Evolutionary conservation across 2,329 filamentous ascomycete species (phyloP), one percentile per base, ranked within the genome.

Genomic region (Penicillium brevicompactum): DNA sequence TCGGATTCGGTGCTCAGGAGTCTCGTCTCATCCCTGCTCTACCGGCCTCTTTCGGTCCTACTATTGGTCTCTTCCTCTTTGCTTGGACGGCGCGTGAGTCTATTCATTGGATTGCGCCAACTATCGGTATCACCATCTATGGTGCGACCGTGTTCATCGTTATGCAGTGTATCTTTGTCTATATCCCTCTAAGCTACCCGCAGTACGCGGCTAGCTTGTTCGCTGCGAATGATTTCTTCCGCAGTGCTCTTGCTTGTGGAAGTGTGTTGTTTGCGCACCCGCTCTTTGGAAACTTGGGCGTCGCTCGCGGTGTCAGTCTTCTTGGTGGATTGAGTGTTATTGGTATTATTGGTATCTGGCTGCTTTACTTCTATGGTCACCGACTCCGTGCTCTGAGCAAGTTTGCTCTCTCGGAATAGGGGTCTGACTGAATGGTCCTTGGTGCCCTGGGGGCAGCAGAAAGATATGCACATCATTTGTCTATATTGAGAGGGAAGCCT

Each of bases 61-160:
- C 83, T 1, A 76, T 84, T 22, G 84, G 84, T n/a, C 75, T 87
- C 11, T 87, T 87, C 75, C 67, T 86, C 53, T 86, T 70, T 37
- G 65, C 48, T 2, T 68, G 66, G 66, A 67, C 66, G 0, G 57
- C 68, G 2, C 61, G 63, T 7, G 50, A 59, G 8, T 60, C 62
- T 3, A 67, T 74, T 10, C 70, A 75, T 50, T 75, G 72, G 73
- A 72, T 75, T 10, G 70, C 63, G 24, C 67, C 58, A 5, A 69
- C 74, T 0, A 68, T 79, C 22, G 78, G 77, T 9, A 69, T 78
- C 5, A 66, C 66, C 13, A 67, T 79, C 56, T 78, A 76, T 63
- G 69, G 67, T 1, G 65, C 68, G 7, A 55, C 68, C 48, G 59
- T 63, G 0, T 77, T 79, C 57, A 59, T 77, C 42, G 60, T 78